A percentile compares a stretch with the other conserved stretches of the same genome.
phyloP scores from a whole-genome alignment of 192 early-diverging fungal species.

The Allomyces macrogynus region DNA sequence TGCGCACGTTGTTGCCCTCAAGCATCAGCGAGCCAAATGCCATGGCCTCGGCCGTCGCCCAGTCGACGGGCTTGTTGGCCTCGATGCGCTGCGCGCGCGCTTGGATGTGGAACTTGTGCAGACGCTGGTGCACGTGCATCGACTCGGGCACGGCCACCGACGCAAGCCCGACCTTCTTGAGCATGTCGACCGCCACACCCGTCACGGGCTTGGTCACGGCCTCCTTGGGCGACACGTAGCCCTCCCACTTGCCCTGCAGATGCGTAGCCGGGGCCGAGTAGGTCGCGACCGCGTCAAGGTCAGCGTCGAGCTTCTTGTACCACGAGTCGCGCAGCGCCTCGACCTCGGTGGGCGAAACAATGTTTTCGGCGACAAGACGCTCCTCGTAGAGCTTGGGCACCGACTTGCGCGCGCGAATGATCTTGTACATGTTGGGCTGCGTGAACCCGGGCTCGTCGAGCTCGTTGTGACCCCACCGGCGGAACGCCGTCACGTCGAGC shows the following conservation, averaged over 20 bases:
- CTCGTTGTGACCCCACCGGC: slow-evolving; percentile 95
- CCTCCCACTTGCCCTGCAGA: slow-evolving; percentile 61
- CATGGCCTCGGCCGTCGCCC: slow-evolving; percentile 85
- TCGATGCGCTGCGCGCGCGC: slow-evolving; percentile 48
- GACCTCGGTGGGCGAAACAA: slow-evolving; percentile 13
- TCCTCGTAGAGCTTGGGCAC: slow-evolving; percentile 76
- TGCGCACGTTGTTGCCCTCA: slow-evolving; percentile 73
- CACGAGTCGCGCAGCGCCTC: slow-evolving; percentile 10
- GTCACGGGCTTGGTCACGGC: slow-evolving; percentile 25
- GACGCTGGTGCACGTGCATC: slow-evolving; percentile 58
- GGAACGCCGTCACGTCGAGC: slow-evolving; percentile 82
- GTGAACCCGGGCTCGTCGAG: slow-evolving; percentile 94
- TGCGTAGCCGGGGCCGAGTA: slow-evolving; percentile 39
- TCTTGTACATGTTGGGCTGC: slow-evolving; percentile 90
- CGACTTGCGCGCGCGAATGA: slow-evolving; percentile 61
- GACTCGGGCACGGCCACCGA: slow-evolving; percentile 53
- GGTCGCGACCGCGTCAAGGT: slow-evolving; percentile 31
- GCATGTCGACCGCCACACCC: slow-evolving; percentile 36
- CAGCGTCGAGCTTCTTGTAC: slow-evolving; percentile 14
- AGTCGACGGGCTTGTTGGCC: slow-evolving; percentile 56
- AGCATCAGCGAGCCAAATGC: slow-evolving; percentile 71
- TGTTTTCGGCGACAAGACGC: slow-evolving; percentile 25
- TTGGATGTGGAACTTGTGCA: slow-evolving; percentile 81
- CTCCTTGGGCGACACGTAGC: slow-evolving; percentile 40
- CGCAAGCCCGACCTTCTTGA: slow-evolving; percentile 47